Conservation (phyloP, 345 rosid species). For the Eucalyptus cloeziana region DNA sequence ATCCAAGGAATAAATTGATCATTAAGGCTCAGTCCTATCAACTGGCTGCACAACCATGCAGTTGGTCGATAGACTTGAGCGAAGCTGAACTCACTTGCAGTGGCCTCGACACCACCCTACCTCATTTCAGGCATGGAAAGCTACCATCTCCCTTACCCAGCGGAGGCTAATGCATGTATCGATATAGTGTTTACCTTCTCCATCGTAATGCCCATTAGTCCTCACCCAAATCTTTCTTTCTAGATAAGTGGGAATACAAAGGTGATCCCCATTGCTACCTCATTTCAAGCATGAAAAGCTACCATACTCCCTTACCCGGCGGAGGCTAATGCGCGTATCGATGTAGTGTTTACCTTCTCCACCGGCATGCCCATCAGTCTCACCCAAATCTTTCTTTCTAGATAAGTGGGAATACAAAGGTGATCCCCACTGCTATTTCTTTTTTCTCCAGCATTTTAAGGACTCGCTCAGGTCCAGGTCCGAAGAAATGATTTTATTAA, state of each 20-base stretch:
- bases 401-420: too few species aligned
- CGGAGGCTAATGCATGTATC: fast-evolving
- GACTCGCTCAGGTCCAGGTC: fast-evolving
- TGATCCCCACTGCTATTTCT: too few species aligned
- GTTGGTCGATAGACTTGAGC: fast-evolving
- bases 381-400: fast-evolving
- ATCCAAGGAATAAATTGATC: background rate
- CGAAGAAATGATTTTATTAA: fast-evolving
- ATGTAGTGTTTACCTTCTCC: too few species aligned
- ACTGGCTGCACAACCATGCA: fast-evolving
- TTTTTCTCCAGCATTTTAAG: too few species aligned
- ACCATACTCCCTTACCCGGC: fast-evolving
- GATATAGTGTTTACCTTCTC: too few species aligned
- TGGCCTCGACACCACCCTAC: too few species aligned
- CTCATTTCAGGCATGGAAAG: too few species aligned
- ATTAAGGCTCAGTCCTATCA: fast-evolving
- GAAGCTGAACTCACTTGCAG: fast-evolving
- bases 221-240: too few species aligned
- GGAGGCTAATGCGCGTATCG: fast-evolving
- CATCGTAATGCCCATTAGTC: fast-evolving
- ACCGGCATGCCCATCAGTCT: fast-evolving
- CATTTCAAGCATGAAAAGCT: too few species aligned
- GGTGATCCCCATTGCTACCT: too few species aligned
- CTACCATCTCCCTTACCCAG: fast-evolving
- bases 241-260: too few species aligned